Evolutionary conservation across 2,329 filamentous ascomycete species (phyloP), one percentile per base, ranked within the genome.

Genomic region (Fusarium scirpi): DNA sequence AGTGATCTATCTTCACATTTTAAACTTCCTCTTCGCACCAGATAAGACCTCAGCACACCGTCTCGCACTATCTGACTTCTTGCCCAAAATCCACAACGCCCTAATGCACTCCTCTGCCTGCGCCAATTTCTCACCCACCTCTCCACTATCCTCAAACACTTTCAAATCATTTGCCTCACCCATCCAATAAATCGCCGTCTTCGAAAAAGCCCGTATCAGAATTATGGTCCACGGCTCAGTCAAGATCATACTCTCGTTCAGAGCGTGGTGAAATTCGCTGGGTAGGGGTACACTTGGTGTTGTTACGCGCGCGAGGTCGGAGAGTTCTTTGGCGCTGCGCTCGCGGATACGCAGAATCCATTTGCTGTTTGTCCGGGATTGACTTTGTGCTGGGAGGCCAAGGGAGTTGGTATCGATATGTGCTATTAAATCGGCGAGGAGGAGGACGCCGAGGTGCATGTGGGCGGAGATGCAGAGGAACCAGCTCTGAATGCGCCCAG

Each of bases 211-310:
- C 8, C 85, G 79, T 52, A 88, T 84, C 22, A 88, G 70, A 5
- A 89, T 82, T 4, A 84, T 82, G 0, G 86, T 88, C 87, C 87
- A 89, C 3, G 87, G 87, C 62, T 89, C 87, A 0, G 86, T 88
- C 32, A 89, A 71, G 7, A 89, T 78, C 3, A 86, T 84, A 2
- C 84, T 85, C 64, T 87, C 81, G 40, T 82, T 86, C 5, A 87
- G 78, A 0, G 86, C 85, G 58, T 84, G 83, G 68, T 88, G 86
- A 48, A 86, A 86, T 16, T 84, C 82, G 24, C 76, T 73, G 20
- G 81, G 75, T 27, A 38, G 34, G 3, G 57, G 62, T 24, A 56
- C 65, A 1, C 25, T 44, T 0, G 80, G 81, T 24, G 83, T 82
- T 0, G 82, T 82, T 10, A 82, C 82, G 40, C 79, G 77, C 1